These are phyloP conservation scores for Lophiostoma macrostomum DNA, from an alignment of 495 filamentous ascomycete genomes.

Conservation along the genomic window DNA sequence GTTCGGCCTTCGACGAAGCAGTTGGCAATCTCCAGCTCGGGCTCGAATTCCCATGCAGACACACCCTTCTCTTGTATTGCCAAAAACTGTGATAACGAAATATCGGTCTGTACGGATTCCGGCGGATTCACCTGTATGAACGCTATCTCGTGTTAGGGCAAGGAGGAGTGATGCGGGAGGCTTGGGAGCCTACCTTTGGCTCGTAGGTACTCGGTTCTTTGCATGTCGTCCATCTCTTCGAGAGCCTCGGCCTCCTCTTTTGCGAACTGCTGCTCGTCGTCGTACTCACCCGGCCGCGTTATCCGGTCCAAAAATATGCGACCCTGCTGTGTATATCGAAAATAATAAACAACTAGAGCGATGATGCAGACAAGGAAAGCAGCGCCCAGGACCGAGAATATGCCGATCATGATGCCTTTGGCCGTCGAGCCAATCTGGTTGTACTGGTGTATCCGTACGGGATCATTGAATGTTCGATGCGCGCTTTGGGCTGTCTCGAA, in stretches of 20 bases:
- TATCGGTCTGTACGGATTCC: conserved; percentile 93
- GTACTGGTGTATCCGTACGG: conserved; percentile 29
- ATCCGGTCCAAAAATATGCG: conserved; percentile 92
- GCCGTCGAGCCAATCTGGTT: conserved; percentile 30
- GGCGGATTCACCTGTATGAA: conserved; percentile 93
- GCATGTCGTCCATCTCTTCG: conserved; percentile 92
- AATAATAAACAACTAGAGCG: conserved; percentile 86
- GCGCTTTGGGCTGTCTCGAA: conserved; percentile 7
- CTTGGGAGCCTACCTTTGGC: conserved; percentile 76
- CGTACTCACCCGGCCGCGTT: conserved; percentile 90
- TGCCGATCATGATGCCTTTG: conserved; percentile 87
- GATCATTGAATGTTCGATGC: conserved; percentile 17
- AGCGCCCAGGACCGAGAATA: conserved; percentile 94
- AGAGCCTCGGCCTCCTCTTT: conserved; percentile 93
- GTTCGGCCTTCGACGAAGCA: conserved; percentile 96
- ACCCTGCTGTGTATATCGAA: conserved; percentile 82
- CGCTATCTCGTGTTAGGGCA: conserved; percentile 52
- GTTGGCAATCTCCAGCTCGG: conserved; percentile 96
- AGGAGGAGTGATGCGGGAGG: neutral
- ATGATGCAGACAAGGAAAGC: conserved; percentile 78
- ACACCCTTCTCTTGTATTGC: conserved; percentile 99
- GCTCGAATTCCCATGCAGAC: conserved; percentile 98
- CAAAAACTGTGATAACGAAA: conserved; percentile 93
- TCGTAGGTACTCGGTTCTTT: conserved; percentile 82
- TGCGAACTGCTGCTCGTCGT: conserved; percentile 90